Base-by-base conservation (phyloP, 2,329 filamentous ascomycete species). In the Sarocladium kiliense region DNA sequence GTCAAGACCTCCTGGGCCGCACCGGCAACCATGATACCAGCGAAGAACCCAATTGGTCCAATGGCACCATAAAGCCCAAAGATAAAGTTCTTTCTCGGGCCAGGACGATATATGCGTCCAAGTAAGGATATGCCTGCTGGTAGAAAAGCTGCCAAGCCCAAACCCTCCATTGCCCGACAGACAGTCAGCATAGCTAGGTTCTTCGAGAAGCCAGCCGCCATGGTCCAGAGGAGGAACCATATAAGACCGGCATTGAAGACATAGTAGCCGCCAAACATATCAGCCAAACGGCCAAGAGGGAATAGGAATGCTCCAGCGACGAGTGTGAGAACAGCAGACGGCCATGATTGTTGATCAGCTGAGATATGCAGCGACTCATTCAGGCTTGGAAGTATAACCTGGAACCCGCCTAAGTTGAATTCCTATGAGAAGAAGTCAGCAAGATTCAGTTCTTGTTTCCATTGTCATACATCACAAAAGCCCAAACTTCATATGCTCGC, bases 341-440 rank as follows among this genome's bases (percentile, higher is more conserved):
- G 87, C 88, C 81, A 89, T 71, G 72, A 89, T 71, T 64, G 79
- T 64, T 65, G 84, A 54, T 63, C 78, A 64, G 66, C 75, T 0
- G 87, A 82, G 47, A 92, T 90, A 50, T 83, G 58, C 7, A 92
- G 75, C 3, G 82, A 76, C 37, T 70, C 65, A 26, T 82, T 74
- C 12, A 93, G 69, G 0, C 81, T 81, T 1, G 88, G 88, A 1
- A 91, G 71, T 25, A 91, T 80, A 61, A 87, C 85, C 50, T 78
- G 79, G 65, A 91, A 92, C 16, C 89, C 88, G 54, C 85, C 87
- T 39, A 91, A 80, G 65, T 86, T 85, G 67, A 86, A 91, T 68
- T 90, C 87, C 76, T 82, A 25, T 14, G 18, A 36, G 10, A 23
- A 11, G 3, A 10, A 14, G 39, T 44, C 39, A 44, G 39, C 19